phyloP scores from a whole-genome alignment of 164 flowering plant genomes.

The Annona squamosa region DNA sequence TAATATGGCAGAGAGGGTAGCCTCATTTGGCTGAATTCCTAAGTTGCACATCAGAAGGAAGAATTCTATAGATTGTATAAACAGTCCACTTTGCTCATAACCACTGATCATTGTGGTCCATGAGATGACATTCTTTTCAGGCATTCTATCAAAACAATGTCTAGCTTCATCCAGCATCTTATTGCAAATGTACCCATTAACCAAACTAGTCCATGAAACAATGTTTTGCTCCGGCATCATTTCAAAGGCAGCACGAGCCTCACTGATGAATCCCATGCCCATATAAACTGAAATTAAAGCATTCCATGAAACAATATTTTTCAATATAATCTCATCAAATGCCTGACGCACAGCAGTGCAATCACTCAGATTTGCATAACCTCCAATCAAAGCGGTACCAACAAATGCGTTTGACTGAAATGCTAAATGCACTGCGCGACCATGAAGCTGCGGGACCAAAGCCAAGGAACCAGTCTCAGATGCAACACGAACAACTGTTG shows the following conservation, averaged over 20 bases:
- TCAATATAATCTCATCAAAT: constrained; percentile 18
- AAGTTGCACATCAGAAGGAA: constrained; percentile 34
- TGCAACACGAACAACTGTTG: constrained; percentile 28
- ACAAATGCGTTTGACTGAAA: constrained; percentile 31
- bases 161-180: constrained; percentile 12
- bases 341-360: constrained; percentile 19
- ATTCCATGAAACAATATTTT: constrained; percentile 21
- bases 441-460: constrained; percentile 56
- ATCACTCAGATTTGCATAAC: constrained; percentile 7
- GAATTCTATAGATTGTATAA: constrained; percentile 33
- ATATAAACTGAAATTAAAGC: constrained; percentile 18
- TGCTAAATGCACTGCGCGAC: constrained; percentile 24
- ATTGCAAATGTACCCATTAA: constrained; percentile 32
- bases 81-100: constrained; percentile 30
- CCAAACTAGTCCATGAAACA: constrained; percentile 52
- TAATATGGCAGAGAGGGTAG: constrained; percentile 35
- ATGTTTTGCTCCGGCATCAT: constrained; percentile 38
- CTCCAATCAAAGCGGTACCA: constrained; percentile 39
- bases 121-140: constrained; percentile 37
- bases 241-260: constrained; percentile 23
- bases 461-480: constrained; percentile 17
- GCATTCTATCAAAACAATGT: constrained; percentile 14
- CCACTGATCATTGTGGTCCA: constrained; percentile 68
- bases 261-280: constrained; percentile 6
- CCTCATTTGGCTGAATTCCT: constrained; percentile 28